These are phyloP conservation scores for Lodderomyces theae DNA, from an alignment of 1,139 yeast species.

Conservation along the genomic window DNA sequence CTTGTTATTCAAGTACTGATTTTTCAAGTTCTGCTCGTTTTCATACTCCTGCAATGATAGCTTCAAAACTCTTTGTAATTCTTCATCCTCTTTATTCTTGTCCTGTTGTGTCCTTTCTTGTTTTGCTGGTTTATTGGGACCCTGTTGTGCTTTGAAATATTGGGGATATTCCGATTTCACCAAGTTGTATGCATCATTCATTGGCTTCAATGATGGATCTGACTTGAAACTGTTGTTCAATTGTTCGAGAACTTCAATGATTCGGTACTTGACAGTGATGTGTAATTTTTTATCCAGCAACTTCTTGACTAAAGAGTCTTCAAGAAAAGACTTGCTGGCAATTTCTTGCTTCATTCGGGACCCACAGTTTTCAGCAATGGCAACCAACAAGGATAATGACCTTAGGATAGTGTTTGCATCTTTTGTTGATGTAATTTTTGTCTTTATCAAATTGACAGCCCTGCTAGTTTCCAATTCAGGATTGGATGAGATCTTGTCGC, in stretches of 20 bases:
- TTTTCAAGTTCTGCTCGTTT: conserved; percentile 33
- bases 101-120: conserved; percentile 48
- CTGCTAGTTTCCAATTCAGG: conserved; percentile 61
- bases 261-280: conserved; percentile 59
- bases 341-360: conserved; percentile 80
- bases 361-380: conserved; percentile 93
- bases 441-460: conserved; percentile 50
- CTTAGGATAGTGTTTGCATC: conserved; percentile 84
- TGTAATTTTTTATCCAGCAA: conserved; percentile 62
- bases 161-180: conserved; percentile 44
- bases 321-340: conserved; percentile 67
- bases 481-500: conserved; percentile 71
- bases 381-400: conserved; percentile 64
- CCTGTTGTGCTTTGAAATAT: conserved; percentile 27
- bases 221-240: conserved; percentile 53
- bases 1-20: conserved; percentile 26
- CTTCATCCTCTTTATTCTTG: conserved; percentile 69
- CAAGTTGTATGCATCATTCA: conserved; percentile 58
- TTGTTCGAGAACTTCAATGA: conserved; percentile 68
- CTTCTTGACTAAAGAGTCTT: conserved; percentile 48
- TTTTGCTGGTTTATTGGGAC: conserved; percentile 64
- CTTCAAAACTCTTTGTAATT: conserved; percentile 72
- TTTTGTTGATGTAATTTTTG: conserved; percentile 48
- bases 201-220: conserved; percentile 75
- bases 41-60: conserved; percentile 70